Base-by-base conservation (phyloP, 2,329 filamentous ascomycete genomes). In the Emmonsiellopsis sp. region DNA sequence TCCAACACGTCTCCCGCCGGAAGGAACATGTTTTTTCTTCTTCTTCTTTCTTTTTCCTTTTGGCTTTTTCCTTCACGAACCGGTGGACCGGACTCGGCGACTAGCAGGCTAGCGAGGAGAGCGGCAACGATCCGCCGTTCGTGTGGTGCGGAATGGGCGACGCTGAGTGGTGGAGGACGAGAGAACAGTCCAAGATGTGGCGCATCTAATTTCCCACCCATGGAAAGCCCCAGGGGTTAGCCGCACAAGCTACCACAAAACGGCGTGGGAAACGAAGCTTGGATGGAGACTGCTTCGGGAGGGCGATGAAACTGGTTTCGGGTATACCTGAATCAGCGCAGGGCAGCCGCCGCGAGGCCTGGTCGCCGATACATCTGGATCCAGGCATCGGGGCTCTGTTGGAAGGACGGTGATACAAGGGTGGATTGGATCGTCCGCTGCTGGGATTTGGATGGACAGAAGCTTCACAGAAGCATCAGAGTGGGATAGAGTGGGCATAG, bases 181-280 rank as follows among this genome's bases (percentile, higher is more conserved):
- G 16, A 37, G 34, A n/a, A 10, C 13, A 4, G 7, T 16, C n/a
- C 4, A 7, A 34, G 26, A 43, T 59, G 59, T 58, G 61, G 57
- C 51, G 41, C 55, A 55, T 60, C 59, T 61, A 49, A 55, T 62
- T 59, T 59, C 58, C 38, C 50, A 55, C 7, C 55, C 56, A 49
- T 57, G 55, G 52, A 41, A 44, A 43, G 37, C 42, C 31, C 38
- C 40, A 50, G 43, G 44, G 50, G 37, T 46, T 44, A 42, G 49
- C 49, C 50, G 41, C 51, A 44, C 51, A 50, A 44, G 32, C 31
- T 26, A 16, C 32, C 31, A 20, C 6, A 30, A 31, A 26, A n/a
- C 16, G 7, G 26, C 15, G 45, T 37, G 34, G 9, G 15, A 20
- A 8, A 35, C 34, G 26, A 26, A 43, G 41, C n/a, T 45, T 7